Base-by-base conservation (phyloP, 2,329 filamentous ascomycete species). In the Calonectria naviculata region DNA sequence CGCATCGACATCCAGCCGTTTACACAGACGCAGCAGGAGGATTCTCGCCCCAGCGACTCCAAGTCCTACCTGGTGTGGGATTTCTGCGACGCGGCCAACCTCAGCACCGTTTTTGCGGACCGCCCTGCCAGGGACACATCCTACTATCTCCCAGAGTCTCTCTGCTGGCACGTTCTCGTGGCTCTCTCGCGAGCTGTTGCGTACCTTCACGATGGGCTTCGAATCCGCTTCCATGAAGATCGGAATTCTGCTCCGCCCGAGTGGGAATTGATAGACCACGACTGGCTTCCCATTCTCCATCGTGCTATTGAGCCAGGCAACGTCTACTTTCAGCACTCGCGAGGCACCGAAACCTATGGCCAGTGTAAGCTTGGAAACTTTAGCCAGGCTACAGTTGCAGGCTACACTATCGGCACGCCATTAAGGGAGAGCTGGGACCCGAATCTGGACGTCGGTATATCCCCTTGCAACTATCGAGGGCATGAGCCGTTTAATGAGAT, bases 131-230 rank as follows among this genome's bases (percentile, higher is more conserved):
- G 66, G 2, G 34, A 71, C 34, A 19, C 72, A 7, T 46, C 66
- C 5, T 78, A 76, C 15, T 87, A 87, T 72, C 76, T 89, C 15
- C 88, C 88, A 0, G 89, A 90, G 74, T 82, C 83, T 3, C 80
- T 90, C 15, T 88, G 88, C 72, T 91, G 89, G 89, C 88, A 90
- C 74, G 88, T 90, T 10, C 81, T 87, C 15, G 77, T 82, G 13
- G 86, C 85, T 9, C 78, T 90, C 56, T 78, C 87, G 17, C 82
- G 83, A n/a, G 88, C 87, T 3, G 81, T 90, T 44, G 78, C 85
- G 34, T 90, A 86, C 83, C 79, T 90, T 24, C 89, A 91, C 76
- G 84, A 88, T 52, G 89, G 89, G 19, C 79, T 81, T 64, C 78
- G 78, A 5, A 73, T 81, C 15, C 72, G 75, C 46, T 36, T 38